phyloP scores from a whole-genome alignment of 1,139 yeast genomes.

The Yamadazyma epiphylla region DNA sequence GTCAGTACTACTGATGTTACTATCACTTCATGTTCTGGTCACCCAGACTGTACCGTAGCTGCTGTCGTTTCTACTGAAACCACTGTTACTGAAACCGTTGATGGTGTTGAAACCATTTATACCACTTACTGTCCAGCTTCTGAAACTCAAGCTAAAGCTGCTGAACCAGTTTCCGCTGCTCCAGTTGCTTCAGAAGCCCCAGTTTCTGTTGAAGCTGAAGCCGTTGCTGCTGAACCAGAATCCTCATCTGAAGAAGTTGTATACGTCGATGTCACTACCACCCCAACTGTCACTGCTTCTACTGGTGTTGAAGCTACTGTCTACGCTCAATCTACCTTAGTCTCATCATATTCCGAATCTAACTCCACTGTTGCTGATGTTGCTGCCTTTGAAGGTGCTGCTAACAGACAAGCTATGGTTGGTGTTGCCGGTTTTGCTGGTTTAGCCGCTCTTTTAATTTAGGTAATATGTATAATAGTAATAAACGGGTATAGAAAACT shows the following conservation, averaged over 20 bases:
- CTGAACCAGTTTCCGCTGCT: slow-evolving; percentile 20
- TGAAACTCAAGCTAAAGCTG: slow-evolving; percentile 11
- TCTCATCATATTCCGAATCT: slow-evolving; percentile 17
- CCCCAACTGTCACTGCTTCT: slow-evolving; percentile 35
- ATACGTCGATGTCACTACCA: slow-evolving; percentile 24
- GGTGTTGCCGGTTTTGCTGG: slow-evolving; percentile 46
- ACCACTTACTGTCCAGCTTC: slow-evolving; percentile 42
- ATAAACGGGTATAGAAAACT: slow-evolving; percentile 4
- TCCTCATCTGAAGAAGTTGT: slow-evolving; percentile 18
- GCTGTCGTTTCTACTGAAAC: slow-evolving; percentile 16
- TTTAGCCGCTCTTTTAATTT: slow-evolving; percentile 41
- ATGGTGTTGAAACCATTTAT: slow-evolving; percentile 34
- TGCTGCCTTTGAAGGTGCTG: slow-evolving; percentile 27
- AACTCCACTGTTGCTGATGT: slow-evolving; percentile 18
- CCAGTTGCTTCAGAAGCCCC: slow-evolving; percentile 18
- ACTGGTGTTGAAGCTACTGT: slow-evolving; percentile 34
- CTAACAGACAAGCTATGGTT: slow-evolving; percentile 21
- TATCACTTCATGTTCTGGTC: slow-evolving; percentile 39
- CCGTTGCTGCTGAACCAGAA: slow-evolving; percentile 13
- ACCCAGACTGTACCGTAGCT: slow-evolving; percentile 17
- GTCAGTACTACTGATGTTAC: slow-evolving; percentile 34
- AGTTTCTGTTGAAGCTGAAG: slow-evolving; percentile 13
- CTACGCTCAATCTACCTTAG: slow-evolving; percentile 30
- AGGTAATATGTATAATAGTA: slow-evolving; percentile 16
- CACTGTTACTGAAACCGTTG: slow-evolving; percentile 21